phyloP scores from a whole-genome alignment of 2,329 filamentous ascomycete species.

The Alternaria triticimaculans region DNA sequence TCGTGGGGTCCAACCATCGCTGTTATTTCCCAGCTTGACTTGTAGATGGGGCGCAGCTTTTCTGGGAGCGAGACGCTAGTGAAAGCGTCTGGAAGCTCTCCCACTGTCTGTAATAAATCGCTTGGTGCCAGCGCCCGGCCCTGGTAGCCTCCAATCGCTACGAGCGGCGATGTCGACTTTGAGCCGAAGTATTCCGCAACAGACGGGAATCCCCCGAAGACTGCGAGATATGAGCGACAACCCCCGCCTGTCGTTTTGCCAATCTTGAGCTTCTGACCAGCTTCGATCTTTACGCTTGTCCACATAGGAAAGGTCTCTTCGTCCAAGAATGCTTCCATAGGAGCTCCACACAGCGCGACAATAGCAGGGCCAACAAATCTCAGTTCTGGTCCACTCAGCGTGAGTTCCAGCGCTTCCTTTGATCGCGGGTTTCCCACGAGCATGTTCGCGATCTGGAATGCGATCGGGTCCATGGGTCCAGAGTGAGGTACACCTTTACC shows the following conservation, averaged over 20 bases:
- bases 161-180: constrained; percentile 65
- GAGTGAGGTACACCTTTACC: constrained; percentile 66
- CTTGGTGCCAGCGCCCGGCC: constrained; percentile 62
- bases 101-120: constrained; percentile 58
- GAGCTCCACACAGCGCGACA: constrained; percentile 64
- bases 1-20: constrained; percentile 65
- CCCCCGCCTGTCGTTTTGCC: constrained; percentile 61
- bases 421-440: constrained; percentile 63
- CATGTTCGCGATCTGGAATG: constrained; percentile 64
- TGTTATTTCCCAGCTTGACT: constrained; percentile 59
- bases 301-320: constrained; percentile 60
- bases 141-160: constrained; percentile 66
- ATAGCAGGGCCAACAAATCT: constrained; percentile 62
- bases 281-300: constrained; percentile 58
- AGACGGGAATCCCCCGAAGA: constrained; percentile 61
- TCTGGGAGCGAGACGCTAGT: constrained; percentile 51
- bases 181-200: constrained; percentile 65
- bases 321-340: constrained; percentile 61
- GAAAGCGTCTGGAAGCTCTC: constrained; percentile 46
- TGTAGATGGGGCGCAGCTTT: constrained; percentile 57
- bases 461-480: constrained; percentile 68
- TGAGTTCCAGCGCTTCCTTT: constrained; percentile 66
- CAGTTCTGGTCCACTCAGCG: constrained; percentile 65
- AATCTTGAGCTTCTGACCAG: constrained; percentile 62
- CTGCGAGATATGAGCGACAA: constrained; percentile 65